phyloP scores from a whole-genome alignment of 306 rosid genomes.

The Cicer chorassanicum region DNA sequence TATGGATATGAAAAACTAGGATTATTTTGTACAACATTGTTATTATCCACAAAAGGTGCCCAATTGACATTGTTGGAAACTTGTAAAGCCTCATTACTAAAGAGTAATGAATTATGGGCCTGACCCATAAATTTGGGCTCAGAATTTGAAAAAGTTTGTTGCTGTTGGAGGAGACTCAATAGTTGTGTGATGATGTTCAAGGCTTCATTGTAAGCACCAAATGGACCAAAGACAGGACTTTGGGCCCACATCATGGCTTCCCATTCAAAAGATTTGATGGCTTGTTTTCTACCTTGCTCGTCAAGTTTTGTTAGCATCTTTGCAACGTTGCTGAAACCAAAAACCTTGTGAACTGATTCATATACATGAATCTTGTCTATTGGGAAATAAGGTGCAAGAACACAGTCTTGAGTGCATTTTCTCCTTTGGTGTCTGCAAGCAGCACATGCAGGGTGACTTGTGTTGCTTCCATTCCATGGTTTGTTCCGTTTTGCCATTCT shows the following conservation, averaged over 20 bases:
- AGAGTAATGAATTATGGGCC: neutral
- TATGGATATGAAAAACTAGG: neutral
- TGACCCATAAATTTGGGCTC: neutral
- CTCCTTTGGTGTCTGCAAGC: conserved; percentile 13
- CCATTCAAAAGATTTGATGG: conserved; percentile 11
- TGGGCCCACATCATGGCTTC: conserved; percentile 29
- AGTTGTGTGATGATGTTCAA: neutral
- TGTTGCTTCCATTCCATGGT: neutral
- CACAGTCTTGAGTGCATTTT: conserved; percentile 13
- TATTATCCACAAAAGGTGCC: neutral
- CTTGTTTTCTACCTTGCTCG: conserved; percentile 19
- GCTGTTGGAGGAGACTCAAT: neutral
- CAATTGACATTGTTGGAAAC: neutral
- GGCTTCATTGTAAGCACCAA: conserved; percentile 10
- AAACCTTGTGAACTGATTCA: conserved; percentile 17
- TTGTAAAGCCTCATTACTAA: neutral
- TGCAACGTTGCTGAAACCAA: conserved; percentile 3
- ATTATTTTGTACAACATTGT: neutral
- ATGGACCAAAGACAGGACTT: conserved; percentile 22
- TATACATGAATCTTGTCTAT: neutral
- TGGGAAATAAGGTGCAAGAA: conserved; percentile 22
- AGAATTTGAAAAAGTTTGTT: neutral
- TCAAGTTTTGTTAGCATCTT: conserved; percentile 17
- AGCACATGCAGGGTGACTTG: conserved; percentile 8
- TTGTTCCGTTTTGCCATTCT: neutral